Evolutionary conservation across 1,139 yeast species (phyloP), one percentile per base, ranked within the genome.

Genomic region (Lodderomyces beijingensis): DNA sequence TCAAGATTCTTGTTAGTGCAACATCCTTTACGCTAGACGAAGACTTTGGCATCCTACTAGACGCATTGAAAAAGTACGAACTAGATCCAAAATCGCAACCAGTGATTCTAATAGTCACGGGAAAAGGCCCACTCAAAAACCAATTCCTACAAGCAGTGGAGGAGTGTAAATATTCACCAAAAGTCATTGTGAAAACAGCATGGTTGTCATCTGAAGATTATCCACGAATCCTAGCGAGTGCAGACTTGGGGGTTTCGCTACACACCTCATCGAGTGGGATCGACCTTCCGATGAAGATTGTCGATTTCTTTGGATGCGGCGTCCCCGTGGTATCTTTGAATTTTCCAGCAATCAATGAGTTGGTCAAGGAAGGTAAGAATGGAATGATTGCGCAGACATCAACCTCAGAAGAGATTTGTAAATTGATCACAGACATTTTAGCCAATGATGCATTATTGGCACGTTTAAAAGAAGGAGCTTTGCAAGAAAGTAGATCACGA

Each of bases 21-120:
- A 91, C 99, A 0, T 87, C 96, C 1, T 93, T 88, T 54, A 91
- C 98, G 0, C 93, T 94, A 0, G 99, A 93, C 54, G 99, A 93
- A 57, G 95, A 93, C 52, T 76, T 91, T 38, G 64, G 64, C 29
- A 59, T 85, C 20, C 60, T 93, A 13, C 57, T 91, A 12, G 76
- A 79, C 12, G 88, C 95, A 0, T 63, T 91, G 37, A 69, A 70
- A 34, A 43, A 55, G 11, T 81, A 86, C 45, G 93, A 85, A 36
- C 40, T 31, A 1, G 55, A 47, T 3, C 28, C 35, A 32, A 33
- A 41, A 0, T 11, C 28, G n/a, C 81, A 85, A 1, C 71, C 70
- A 3, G 46, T 91, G 2, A 57, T 77, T 23, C 73, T 87, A 34
- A 60, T 89, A 15, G 81, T 93, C 15, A 93, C 99, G 0, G 99